Base-by-base conservation (phyloP, 2,329 filamentous ascomycete genomes). In the Penicillium sp. region DNA sequence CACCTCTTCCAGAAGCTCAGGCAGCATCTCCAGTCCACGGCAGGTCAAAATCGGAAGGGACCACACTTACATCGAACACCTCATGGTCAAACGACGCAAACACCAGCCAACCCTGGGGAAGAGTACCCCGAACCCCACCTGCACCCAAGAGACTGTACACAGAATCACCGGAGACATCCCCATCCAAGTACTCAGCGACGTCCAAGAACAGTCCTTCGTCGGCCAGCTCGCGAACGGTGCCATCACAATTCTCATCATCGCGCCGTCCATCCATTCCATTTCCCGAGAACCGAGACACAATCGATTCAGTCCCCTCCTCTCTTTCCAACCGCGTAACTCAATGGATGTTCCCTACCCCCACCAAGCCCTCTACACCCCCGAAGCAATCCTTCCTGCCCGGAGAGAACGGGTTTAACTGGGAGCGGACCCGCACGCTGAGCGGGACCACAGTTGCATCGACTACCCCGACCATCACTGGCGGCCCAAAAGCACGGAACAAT, bases 401-500 rank as follows among this genome's bases (percentile, higher is more conserved):
- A 17, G 55, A 62, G n/a, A 62, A 62, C 25, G 62, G 56, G 13
- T 67, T 65, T 19, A 53, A 51, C n/a, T 63, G 68, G 62, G 66
- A 70, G 35, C 67, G 66, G 47, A 64, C 67, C 50, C 74, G 72
- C 27, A 75, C 71, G 1, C 48, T 75, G 17, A 77, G 74, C 53
- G 71, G 70, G 17, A 73, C 73, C 7, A 76, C 74, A 2, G 43
- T 73, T 41, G 64, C 65, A 23, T 74, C 72, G 2, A 66, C 66
- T 17, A 63, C 66, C n/a, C 67, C 62, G 15, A 68, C 65, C 48
- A 62, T 66, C 29, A 68, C 62, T 3, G 63, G 59, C 2, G 54
- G 57, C 17, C 50, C 60, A 8, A 62, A 56, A 41, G 56, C 59
- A 15, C 56, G 59, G 9, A 48, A 54, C 12, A 73, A 68, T 27